Evolutionary conservation across 148 eudicot genomes (phyloP).

Genomic region (Polygonum aviculare): DNA sequence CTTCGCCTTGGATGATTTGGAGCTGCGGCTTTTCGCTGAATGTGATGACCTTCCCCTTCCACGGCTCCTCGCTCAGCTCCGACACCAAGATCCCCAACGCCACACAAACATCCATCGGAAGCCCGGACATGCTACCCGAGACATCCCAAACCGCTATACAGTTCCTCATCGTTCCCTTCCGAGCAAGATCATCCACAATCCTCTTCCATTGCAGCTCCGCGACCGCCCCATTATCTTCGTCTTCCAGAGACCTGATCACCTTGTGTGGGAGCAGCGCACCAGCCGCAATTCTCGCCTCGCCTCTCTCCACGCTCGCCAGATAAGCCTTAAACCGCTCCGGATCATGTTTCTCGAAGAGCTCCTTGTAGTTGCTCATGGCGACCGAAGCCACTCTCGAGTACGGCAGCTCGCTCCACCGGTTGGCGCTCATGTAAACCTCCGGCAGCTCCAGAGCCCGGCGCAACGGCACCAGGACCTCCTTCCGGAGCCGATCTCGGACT

Average conservation of each 20-base stretch:
- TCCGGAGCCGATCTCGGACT: slow-evolving; percentile 21
- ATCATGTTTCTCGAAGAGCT: slow-evolving; percentile 17
- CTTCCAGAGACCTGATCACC: slow-evolving; percentile 10
- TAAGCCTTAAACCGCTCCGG: slow-evolving; percentile 14
- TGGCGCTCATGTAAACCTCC: slow-evolving; percentile 21
- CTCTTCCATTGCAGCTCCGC: slow-evolving; percentile 26
- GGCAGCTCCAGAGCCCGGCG: slow-evolving; percentile 19
- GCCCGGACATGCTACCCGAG: slow-evolving; percentile 13
- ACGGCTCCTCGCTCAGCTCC: slow-evolving; percentile 29
- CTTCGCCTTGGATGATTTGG: slow-evolving; percentile 5
- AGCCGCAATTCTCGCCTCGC: slow-evolving; percentile 15
- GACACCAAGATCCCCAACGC: slow-evolving; percentile 18
- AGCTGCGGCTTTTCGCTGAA: slow-evolving; percentile 16
- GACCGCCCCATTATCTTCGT: slow-evolving; percentile 12
- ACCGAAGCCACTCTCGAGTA: slow-evolving; percentile 22
- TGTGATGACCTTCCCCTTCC: slow-evolving; percentile 25
- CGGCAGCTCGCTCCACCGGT: slow-evolving; percentile 17
- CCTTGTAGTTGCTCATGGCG: slow-evolving; percentile 21
- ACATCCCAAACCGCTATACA: slow-evolving; percentile 22
- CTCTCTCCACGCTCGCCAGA: slow-evolving; percentile 6
- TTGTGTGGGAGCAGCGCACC: slow-evolving; percentile 21
- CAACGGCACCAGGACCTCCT: slow-evolving; percentile 21
- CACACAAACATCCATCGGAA: slow-evolving; percentile 17
- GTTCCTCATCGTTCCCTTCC: slow-evolving; percentile 19
- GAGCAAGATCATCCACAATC: slow-evolving; percentile 17